A percentile compares a stretch with the other conserved stretches of the same genome.
Evolutionary conservation across 345 rosid species (phyloP).

Genomic region (Arabis hirsuta): DNA sequence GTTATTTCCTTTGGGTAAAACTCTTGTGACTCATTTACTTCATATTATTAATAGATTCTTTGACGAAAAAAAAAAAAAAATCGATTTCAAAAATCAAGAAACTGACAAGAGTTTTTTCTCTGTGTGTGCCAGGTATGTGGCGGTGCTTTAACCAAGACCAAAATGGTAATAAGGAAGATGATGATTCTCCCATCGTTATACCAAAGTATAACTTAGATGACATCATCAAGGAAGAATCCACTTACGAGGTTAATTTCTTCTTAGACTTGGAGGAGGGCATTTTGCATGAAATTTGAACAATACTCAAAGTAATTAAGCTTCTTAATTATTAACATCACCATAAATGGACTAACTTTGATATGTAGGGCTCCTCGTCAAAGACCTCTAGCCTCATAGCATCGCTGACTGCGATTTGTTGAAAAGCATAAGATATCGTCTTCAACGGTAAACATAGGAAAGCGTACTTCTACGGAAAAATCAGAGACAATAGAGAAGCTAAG

Average conservation of each 20-base stretch:
- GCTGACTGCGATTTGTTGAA: conserved; percentile 17
- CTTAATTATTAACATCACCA: background rate
- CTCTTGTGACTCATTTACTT: too few relatives aligned
- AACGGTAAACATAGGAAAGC: background rate
- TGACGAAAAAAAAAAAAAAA: too few relatives aligned
- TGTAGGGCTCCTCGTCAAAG: conserved; percentile 16
- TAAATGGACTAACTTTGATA: conserved; percentile 4
- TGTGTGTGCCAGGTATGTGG: conserved; percentile 15
- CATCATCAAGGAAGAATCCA: conserved; percentile 17
- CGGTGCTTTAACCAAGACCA: conserved; percentile 1
- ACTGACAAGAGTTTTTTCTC: background rate
- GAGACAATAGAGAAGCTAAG: conserved; percentile 9
- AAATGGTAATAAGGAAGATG: conserved; percentile 14
- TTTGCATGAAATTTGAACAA: too few relatives aligned
- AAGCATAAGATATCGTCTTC: background rate
- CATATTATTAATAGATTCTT: too few relatives aligned
- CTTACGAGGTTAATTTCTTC: conserved; percentile 3
- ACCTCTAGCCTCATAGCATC: conserved; percentile 33
- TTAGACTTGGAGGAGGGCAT: background rate
- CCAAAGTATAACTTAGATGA: conserved; percentile 23
- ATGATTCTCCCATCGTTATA: conserved; percentile 16
- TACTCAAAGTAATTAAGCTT: background rate
- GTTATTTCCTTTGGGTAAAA: too few relatives aligned
- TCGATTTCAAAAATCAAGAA: background rate
- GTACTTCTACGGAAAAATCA: background rate